Percentiles rank a stretch among this genome's conserved stretches.
phyloP scores from a whole-genome alignment of 805 yeast genomes.

The Ogataea trehalophila region DNA sequence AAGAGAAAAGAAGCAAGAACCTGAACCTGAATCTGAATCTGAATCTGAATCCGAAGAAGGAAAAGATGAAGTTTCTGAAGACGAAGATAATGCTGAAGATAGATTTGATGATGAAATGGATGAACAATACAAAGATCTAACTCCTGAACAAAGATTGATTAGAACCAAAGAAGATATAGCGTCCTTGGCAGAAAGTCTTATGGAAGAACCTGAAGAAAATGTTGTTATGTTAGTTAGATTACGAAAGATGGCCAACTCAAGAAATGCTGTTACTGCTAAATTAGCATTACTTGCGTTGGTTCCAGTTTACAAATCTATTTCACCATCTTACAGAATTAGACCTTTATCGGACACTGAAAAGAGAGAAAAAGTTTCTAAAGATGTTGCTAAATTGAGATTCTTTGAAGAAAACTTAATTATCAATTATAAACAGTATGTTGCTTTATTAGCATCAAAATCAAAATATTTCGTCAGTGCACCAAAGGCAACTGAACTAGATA shows the following conservation, averaged over 20 bases:
- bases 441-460: slow-evolving; percentile 38
- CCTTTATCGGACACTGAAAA: slow-evolving; percentile 77
- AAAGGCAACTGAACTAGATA: slow-evolving; percentile 30
- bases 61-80: slow-evolving; percentile 10
- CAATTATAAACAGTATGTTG: slow-evolving; percentile 65
- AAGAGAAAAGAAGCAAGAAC: slow-evolving; percentile 14
- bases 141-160: slow-evolving; percentile 49
- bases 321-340: slow-evolving; percentile 85
- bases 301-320: slow-evolving; percentile 76
- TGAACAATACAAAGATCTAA: slow-evolving; percentile 39
- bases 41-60: slow-evolving; percentile 9
- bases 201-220: slow-evolving; percentile 89
- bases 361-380: slow-evolving; percentile 77
- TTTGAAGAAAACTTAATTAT: slow-evolving; percentile 76
- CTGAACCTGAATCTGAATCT: slow-evolving; percentile 14
- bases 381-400: slow-evolving; percentile 68
- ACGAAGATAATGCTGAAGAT: slow-evolving; percentile 11
- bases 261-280: slow-evolving; percentile 60
- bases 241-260: slow-evolving; percentile 64
- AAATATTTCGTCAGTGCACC: slow-evolving; percentile 30
- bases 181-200: slow-evolving; percentile 65
- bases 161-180: slow-evolving; percentile 82
- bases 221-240: slow-evolving; percentile 58
- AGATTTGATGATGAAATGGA: slow-evolving; percentile 26
- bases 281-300: slow-evolving; percentile 74